Percentiles rank a stretch among this genome's conserved stretches.
phyloP scores from a whole-genome alignment of 495 filamentous ascomycete genomes.

The Lindgomyces ingoldianus region DNA sequence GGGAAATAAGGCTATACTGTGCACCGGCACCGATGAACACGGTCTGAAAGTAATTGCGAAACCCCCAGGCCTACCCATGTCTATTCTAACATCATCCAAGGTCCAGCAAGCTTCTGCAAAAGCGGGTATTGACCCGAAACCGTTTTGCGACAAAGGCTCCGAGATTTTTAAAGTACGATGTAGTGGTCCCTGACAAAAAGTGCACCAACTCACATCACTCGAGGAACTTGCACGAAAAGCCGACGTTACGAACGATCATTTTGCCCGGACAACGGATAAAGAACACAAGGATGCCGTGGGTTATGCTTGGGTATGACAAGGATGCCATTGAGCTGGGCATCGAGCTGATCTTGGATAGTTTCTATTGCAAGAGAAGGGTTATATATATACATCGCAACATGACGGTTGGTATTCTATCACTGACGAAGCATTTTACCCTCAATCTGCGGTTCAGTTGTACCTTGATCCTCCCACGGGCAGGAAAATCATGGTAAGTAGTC shows the following conservation, averaged over 20 bases:
- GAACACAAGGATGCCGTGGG: constrained; percentile 84
- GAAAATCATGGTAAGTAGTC: constrained; percentile 64
- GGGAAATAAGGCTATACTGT: constrained; percentile 69
- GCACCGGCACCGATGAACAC: constrained; percentile 97
- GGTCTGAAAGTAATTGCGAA: constrained; percentile 73
- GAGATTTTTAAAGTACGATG: constrained; percentile 57
- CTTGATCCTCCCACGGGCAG: constrained; percentile 77
- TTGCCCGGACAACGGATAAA: constrained; percentile 85
- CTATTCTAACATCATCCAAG: constrained; percentile 39
- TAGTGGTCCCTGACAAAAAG: no score
- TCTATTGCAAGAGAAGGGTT: constrained; percentile 69
- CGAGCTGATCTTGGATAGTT: constrained; percentile 46
- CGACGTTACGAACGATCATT: constrained; percentile 72
- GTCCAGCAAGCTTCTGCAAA: constrained; percentile 80
- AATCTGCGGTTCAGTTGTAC: constrained; percentile 67
- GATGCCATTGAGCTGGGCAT: background rate
- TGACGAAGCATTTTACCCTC: constrained; percentile 94
- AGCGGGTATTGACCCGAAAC: constrained; percentile 62
- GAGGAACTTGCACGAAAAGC: constrained; percentile 67
- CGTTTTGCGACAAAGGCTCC: constrained; percentile 66
- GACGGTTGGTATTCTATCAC: constrained; percentile 95
- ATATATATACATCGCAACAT: constrained; percentile 84
- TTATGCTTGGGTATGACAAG: constrained; percentile 73
- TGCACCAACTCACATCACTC: constrained; percentile 11
- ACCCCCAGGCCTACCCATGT: background rate